A percentile compares a stretch with the other conserved stretches of the same genome.
These are phyloP conservation scores for Amphicarpaea edgeworthii DNA, from an alignment of 306 rosid species.

Conservation along the genomic window DNA sequence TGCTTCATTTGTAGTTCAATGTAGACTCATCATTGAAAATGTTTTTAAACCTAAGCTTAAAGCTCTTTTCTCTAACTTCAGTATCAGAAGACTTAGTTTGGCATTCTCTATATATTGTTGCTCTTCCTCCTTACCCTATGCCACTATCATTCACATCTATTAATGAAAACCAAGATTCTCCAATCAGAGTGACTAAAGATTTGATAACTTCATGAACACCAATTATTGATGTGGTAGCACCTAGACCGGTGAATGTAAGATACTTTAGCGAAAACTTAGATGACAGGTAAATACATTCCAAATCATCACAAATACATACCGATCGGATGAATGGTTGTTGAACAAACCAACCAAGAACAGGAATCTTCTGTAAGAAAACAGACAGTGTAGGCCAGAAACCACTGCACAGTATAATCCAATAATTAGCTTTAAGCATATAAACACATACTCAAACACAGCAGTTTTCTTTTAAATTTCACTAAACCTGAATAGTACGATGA, in stretches of 20 bases:
- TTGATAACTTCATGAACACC: constrained; percentile 10
- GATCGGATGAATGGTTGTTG: constrained; percentile 89
- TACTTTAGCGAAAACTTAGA: constrained; percentile 4
- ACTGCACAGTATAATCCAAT: constrained; percentile 63
- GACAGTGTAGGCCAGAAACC: constrained; percentile 99
- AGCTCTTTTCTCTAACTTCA: not conserved
- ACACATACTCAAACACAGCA: constrained; percentile 29
- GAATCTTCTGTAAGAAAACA: constrained; percentile 93
- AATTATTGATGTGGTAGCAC: constrained; percentile 12
- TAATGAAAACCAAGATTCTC: constrained; percentile 20
- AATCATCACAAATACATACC: constrained; percentile 59
- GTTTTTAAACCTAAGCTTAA: not conserved
- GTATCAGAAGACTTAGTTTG: not conserved
- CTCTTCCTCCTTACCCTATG: not conserved
- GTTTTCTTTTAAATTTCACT: constrained; percentile 33
- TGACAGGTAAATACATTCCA: constrained; percentile 10
- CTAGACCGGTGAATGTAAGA: constrained; percentile 20
- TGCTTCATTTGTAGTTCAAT: no score
- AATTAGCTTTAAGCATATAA: constrained; percentile 45
- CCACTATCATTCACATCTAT: constrained; percentile 18
- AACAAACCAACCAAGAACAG: constrained; percentile 90
- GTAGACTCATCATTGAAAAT: no score
- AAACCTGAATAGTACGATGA: constrained; percentile 91
- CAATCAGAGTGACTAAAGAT: constrained; percentile 29
- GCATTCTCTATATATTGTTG: not conserved